Base-by-base conservation (phyloP, 2,329 filamentous ascomycete species). In the Blumeriella jaapii region DNA sequence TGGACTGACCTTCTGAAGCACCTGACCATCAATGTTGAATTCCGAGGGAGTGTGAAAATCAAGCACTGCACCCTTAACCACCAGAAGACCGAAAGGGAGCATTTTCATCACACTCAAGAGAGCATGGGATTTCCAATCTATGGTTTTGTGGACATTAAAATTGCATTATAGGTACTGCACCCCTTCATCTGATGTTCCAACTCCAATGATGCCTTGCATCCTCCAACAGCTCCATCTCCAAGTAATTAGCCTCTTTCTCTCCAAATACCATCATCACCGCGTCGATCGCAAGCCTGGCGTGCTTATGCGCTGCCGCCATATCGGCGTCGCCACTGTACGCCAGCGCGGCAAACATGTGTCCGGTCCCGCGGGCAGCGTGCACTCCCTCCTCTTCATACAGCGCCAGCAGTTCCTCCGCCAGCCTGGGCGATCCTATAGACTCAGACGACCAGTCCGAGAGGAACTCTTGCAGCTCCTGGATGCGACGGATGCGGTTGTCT, bases 271-370 rank as follows among this genome's bases (percentile, higher is more conserved):
- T 47, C 19, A 55, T 32, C 2, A 48, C 43, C 4, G 48, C 47
- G 23, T 54, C 45, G 7, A 55, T 34, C 11, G 55, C 44, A 20
- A 50, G 45, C 11, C 49, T 34, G 4, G 59, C 61, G 38, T 60
- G 56, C 40, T 48, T 50, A 3, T 49, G 44, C 12, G 59, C 61
- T 17, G 40, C 50, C 13, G 31, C 41, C 3, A 42, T 45, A 25
- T 59, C 50, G 0, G 58, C 58, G 0, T 58, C 44, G 9, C 55
- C 58, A 40, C 60, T 60, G 42, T 56, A 60, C 30, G 61, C 60
- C n/a, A 61, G 40, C 1, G 59, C 58, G 12, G 60, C 59, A 12
- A 62, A 47, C 59, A 59, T 11, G 52, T 61, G 46, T 51, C 60
- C 42, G 52, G 53, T 31, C 50, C 48, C 33, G 47, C 52, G 2